Evolutionary conservation across 179 eudicot genomes (phyloP).

Genomic region (Heliamphora pulchella): DNA sequence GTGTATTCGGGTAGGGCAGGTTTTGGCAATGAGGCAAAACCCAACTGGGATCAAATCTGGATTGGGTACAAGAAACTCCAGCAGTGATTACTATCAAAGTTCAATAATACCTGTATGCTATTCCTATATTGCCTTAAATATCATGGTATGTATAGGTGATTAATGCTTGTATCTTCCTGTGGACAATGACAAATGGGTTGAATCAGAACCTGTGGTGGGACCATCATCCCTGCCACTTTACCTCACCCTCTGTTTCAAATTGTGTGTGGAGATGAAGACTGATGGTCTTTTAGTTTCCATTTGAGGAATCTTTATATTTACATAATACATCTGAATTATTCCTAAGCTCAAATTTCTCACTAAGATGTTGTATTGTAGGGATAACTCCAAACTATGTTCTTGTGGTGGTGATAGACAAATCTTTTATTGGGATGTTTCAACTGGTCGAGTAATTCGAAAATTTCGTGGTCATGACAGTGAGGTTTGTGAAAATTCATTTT

Average conservation of each 20-base stretch:
- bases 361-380: constrained; percentile 38
- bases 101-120: too few species aligned
- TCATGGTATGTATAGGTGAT: too few species aligned
- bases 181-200: too few species aligned
- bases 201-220: neutral
- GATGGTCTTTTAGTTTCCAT: neutral
- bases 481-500: constrained; percentile 34
- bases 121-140: too few species aligned
- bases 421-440: constrained; percentile 93
- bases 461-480: constrained; percentile 97
- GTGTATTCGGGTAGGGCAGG: too few species aligned
- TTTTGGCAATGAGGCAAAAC: too few species aligned
- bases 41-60: too few species aligned
- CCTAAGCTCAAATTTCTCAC: neutral
- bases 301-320: neutral
- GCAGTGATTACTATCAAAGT: too few species aligned
- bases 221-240: neutral
- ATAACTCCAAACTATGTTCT: constrained; percentile 72
- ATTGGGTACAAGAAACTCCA: too few species aligned
- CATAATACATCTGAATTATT: neutral
- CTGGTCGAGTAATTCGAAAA: constrained; percentile 80
- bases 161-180: too few species aligned
- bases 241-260: neutral
- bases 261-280: neutral
- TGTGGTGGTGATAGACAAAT: constrained; percentile 95